Evolutionary conservation across 352 stramenopile species (phyloP), one percentile per base, ranked within the genome.

Genomic region (Chrysophaeum taylorii): DNA sequence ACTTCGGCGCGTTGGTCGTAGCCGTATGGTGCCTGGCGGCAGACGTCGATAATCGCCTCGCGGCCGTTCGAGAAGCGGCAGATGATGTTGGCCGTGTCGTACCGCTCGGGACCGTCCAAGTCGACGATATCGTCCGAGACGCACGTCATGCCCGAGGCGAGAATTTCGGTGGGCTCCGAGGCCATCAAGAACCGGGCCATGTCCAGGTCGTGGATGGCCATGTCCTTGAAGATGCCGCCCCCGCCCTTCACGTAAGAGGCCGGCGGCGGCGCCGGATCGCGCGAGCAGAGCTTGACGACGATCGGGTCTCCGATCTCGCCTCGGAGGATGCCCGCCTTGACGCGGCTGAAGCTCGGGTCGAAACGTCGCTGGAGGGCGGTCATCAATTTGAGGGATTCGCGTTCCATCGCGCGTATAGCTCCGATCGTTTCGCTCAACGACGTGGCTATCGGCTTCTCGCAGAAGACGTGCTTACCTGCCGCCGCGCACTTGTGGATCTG

Each of bases 191-290:
- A 96, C 48, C 91, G 85, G 60, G 85, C 85, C 85, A 97, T 96
- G 73, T 96, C 91, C 50, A 96, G 85, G 84, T 97, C 91, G 81
- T 97, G 91, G 77, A 97, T 91, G 38, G 91, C 92, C 91, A 97
- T 97, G 73, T 97, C 91, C 67, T 87, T 85, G 76, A 96, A 97
- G 43, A 97, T 87, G 31, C 91, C 91, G 60, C 91, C 91, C 50
- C 85, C 85, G 68, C 84, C 84, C 73, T 92, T 89, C 18, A 92
- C 84, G 74, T 92, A 92, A 29, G 78, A 77, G 71, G 87, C 86
- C 0, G 89, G 91, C 73, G 85, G 85, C 45, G 84, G 80, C 27
- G 77, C 67, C 45, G 84, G 84, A 72, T 90, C 85, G 69, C 84
- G 82, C 33, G 82, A 90, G 69, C 84, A 87, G 23, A 89, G 78